Base-by-base conservation (phyloP, 768 basidiomycete genomes). In the Lanmaoa pseudosensibilis region DNA sequence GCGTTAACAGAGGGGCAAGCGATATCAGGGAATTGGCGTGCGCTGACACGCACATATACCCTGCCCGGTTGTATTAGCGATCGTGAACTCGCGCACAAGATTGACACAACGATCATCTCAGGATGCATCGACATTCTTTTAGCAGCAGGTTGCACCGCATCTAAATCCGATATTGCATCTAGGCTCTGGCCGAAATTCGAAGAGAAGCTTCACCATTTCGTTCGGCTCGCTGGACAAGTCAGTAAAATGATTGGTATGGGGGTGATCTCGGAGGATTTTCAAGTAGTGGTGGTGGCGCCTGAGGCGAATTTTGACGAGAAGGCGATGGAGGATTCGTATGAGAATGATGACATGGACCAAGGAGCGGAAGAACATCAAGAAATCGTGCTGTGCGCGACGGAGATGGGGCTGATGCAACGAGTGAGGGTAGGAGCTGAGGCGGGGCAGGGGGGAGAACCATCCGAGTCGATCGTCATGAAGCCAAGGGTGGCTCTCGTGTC, bases 171-270 rank as follows among this genome's bases (percentile, higher is more conserved):
- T 10, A 62, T 81, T 1, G 73, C 74, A 11, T 72, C 76, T 10
- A 68, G 69, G n/a, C 69, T 84, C 39, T 69, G 69, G 33, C 59
- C 68, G 6, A 73, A 72, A 19, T 85, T 83, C 59, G 69, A 65
- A 3, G 75, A 74, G 0, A 73, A 74, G 25, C 67, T 84, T 18
- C 63, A 62, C 19, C 61, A 69, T 16, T 73, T 85, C 39, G 75
- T 81, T 36, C 72, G 73, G 44, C 67, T 74, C 18, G 79, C 82
- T 13, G 72, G 78, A 39, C 73, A 72, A 15, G 64, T 85, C 32
- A 83, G 82, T 41, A 67, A 65, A 46, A 55, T 64, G 1, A 56
- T 67, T 2, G 59, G 63, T 2, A 60, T 63, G 27, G 69, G 61
- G 25, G 52, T 65, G 18, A 50, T 69, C 5, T 69, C 63, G 13